Conservation (phyloP, 176 grass and related monocot species). For the Sorghum bicolor region Sorghum_bicolor_NCBIv3 NC_012877.2:55521501-55522000, state of each 20-base stretch:
- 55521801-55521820: constrained; percentile 7
- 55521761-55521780: constrained; percentile 57
- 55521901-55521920: constrained; percentile 7
- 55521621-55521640: constrained; percentile 18
- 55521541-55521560: neutral
- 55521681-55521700: constrained; percentile 27
- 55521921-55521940: neutral
- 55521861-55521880: neutral
- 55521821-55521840: constrained; percentile 5
- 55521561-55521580: neutral
- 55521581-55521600: neutral
- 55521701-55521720: neutral
- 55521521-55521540: neutral
- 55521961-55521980: neutral
- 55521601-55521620: neutral
- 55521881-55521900: neutral
- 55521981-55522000: neutral
- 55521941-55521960: neutral
- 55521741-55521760: constrained; percentile 32
- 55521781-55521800: constrained; percentile 13
- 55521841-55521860: constrained; percentile 5
- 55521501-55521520: neutral
- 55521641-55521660: neutral
- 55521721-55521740: neutral
- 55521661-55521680: neutral